Conservation (phyloP, 495 filamentous ascomycete genomes). For the Aspergillus leporis region DNA sequence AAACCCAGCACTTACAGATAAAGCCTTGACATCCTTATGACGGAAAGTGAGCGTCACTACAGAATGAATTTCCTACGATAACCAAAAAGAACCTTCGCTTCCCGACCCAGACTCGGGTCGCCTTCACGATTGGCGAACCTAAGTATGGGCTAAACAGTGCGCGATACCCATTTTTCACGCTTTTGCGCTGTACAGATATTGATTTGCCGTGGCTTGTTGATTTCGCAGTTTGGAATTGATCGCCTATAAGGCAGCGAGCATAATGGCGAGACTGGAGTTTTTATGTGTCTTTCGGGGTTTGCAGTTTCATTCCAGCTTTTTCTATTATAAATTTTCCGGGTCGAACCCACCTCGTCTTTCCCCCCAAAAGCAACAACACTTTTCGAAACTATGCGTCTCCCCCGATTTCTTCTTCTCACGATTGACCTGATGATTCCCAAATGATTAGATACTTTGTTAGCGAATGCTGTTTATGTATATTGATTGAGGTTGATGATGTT, state of each 20-base stretch:
- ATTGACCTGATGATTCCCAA: constrained; percentile 17
- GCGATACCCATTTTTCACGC: constrained; percentile 16
- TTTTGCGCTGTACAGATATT: constrained; percentile 18
- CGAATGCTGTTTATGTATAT: constrained; percentile 32
- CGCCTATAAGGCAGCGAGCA: constrained; percentile 11
- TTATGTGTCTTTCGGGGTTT: constrained; percentile 8
- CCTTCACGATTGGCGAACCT: constrained; percentile 1
- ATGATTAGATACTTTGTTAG: constrained; percentile 20
- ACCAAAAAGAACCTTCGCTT: neutral
- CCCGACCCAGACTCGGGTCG: neutral
- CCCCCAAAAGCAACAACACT: neutral
- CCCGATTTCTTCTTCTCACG: neutral
- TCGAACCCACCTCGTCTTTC: constrained; percentile 4
- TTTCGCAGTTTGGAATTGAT: constrained; percentile 3
- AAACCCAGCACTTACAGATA: constrained; percentile 34
- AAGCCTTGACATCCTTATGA: constrained; percentile 21
- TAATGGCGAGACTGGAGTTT: constrained; percentile 24
- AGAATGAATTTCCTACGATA: neutral
- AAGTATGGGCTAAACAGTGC: constrained; percentile 4
- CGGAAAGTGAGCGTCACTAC: constrained; percentile 7
- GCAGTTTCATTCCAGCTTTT: neutral
- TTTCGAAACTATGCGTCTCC: neutral
- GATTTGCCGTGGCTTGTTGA: constrained; percentile 3
- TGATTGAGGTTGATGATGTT: constrained; percentile 23
- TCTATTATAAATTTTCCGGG: constrained; percentile 13